A percentile compares a stretch with the other conserved stretches of the same genome.
Evolutionary conservation across 306 rosid genomes (phyloP).

Genomic region (Hippophae tibetana): DNA sequence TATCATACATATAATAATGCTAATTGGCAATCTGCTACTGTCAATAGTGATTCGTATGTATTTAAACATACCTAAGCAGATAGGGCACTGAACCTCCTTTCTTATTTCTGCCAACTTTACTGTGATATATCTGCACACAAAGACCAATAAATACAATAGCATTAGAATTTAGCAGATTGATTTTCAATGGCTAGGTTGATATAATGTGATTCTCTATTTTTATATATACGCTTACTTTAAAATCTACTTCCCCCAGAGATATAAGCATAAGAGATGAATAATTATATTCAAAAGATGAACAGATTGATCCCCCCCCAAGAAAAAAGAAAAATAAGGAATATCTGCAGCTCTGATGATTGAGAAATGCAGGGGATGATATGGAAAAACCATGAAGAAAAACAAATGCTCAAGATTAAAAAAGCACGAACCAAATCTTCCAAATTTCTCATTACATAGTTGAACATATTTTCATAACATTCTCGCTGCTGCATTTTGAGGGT

Average conservation of each 20-base stretch:
- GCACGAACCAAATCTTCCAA: too few species aligned
- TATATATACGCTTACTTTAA: not conserved
- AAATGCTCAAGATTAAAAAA: too few species aligned
- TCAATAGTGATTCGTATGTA: not conserved
- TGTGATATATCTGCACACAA: constrained; percentile 41
- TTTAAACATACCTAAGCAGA: constrained; percentile 63
- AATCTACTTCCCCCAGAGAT: not conserved
- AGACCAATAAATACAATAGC: constrained; percentile 10
- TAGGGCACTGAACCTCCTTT: constrained; percentile 70
- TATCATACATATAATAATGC: not conserved
- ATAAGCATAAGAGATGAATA: not conserved
- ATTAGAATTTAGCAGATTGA: constrained; percentile 14
- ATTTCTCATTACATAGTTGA: too few species aligned
- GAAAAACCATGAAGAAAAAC: too few species aligned
- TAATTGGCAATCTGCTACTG: constrained; percentile 10
- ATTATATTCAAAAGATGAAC: not conserved
- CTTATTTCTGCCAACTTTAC: constrained; percentile 58
- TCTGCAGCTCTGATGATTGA: too few species aligned
- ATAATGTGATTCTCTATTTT: constrained; percentile 9
- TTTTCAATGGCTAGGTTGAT: not conserved
- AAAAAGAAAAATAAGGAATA: not conserved
- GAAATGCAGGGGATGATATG: too few species aligned
- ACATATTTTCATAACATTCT: not conserved
- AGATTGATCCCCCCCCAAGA: not conserved
- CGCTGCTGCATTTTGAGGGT: not conserved